Evolutionary conservation across 2,329 filamentous ascomycete genomes (phyloP).

Genomic region (Cyclaneusma minus): DNA sequence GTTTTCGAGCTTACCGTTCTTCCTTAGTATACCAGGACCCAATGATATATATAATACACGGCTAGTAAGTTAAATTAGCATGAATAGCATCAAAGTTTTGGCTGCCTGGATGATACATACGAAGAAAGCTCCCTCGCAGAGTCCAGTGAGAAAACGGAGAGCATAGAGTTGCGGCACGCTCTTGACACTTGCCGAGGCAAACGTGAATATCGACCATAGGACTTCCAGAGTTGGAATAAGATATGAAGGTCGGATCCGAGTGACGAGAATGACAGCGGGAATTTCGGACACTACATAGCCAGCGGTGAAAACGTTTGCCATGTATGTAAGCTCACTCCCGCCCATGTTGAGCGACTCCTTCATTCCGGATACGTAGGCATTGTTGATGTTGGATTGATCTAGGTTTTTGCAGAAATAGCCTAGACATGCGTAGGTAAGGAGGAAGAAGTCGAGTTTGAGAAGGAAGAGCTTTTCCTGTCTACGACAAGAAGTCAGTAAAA

Average conservation of each 20-base stretch:
- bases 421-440: conserved; percentile 27
- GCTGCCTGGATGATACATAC: conserved; percentile 19
- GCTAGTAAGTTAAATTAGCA: no score
- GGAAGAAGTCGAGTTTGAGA: conserved; percentile 33
- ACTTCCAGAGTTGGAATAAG: conserved; percentile 10
- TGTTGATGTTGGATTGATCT: conserved; percentile 17
- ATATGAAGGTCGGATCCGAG: conserved; percentile 11
- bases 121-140: conserved; percentile 16
- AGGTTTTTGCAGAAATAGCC: conserved; percentile 30
- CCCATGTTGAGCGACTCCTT: conserved; percentile 28
- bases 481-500: no score
- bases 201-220: conserved; percentile 13
- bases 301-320: conserved; percentile 35
- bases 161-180: conserved; percentile 23
- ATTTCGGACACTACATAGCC: conserved; percentile 12
- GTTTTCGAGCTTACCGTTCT: no score
- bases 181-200: conserved; percentile 13
- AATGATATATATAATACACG: conserved; percentile 26
- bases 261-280: conserved; percentile 10
- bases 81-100: no score
- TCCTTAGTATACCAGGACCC: conserved; percentile 27
- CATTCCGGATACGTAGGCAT: conserved; percentile 17
- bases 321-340: conserved; percentile 37
- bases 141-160: conserved; percentile 26
- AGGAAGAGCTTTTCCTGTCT: conserved; percentile 31